Conservation (phyloP, 176 grass and related monocot genomes). For the Hordeum vulgare region DNA sequence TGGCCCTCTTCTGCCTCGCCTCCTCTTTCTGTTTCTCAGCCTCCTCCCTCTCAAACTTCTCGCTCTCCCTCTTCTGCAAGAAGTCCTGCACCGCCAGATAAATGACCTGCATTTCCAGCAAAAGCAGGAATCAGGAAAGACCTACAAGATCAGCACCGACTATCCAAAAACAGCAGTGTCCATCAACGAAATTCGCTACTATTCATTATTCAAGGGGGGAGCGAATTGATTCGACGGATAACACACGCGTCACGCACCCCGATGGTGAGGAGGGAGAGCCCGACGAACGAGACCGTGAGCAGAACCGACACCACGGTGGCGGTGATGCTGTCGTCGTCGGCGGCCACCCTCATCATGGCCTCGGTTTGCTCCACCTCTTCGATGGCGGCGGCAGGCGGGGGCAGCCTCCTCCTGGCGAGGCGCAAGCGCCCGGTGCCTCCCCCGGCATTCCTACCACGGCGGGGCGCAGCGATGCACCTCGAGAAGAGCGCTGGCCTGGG, state of each 20-base stretch:
- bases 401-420: slow-evolving; percentile 13
- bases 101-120: slow-evolving; percentile 48
- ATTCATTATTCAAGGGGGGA: background rate
- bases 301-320: slow-evolving; percentile 45
- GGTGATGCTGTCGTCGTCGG: slow-evolving; percentile 34
- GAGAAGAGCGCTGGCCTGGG: background rate
- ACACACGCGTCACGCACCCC: slow-evolving; percentile 22
- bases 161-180: background rate
- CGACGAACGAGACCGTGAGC: slow-evolving; percentile 46
- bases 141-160: background rate
- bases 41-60: slow-evolving; percentile 72
- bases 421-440: background rate
- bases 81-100: slow-evolving; percentile 61
- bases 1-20: slow-evolving; percentile 52
- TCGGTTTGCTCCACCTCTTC: slow-evolving; percentile 36
- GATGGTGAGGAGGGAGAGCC: slow-evolving; percentile 54
- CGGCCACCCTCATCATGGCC: slow-evolving; percentile 36
- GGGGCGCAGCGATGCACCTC: background rate
- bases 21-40: slow-evolving; percentile 52
- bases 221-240: background rate
- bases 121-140: background rate
- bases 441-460: background rate
- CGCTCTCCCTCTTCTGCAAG: slow-evolving; percentile 71
- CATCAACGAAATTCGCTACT: background rate
- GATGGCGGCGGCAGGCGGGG: background rate